Percentiles rank a stretch among this genome's conserved stretches.
Conservation (phyloP, 1,139 yeast genomes). For the Hyphopichia wangnamkhiaoensis region DNA sequence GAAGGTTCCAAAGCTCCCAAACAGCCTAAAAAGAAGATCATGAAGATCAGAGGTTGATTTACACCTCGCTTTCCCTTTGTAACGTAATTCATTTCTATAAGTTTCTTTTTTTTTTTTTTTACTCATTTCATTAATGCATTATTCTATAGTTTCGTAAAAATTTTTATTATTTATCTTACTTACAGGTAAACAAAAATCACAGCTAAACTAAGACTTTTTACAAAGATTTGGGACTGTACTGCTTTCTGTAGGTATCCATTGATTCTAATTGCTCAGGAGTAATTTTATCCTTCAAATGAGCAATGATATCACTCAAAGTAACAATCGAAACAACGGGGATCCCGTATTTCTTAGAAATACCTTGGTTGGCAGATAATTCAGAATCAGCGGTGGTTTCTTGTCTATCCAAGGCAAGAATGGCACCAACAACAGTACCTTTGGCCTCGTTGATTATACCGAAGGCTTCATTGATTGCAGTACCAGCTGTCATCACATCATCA, state of each 20-base stretch:
- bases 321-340: constrained; percentile 88
- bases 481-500: constrained; percentile 98
- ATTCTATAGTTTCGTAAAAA: no score
- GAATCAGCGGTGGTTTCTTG: constrained; percentile 81
- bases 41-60: constrained; percentile 47
- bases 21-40: constrained; percentile 53
- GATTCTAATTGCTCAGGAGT: constrained; percentile 53
- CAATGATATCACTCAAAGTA: constrained; percentile 70
- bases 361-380: constrained; percentile 75
- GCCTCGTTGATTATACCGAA: constrained; percentile 72
- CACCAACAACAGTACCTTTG: constrained; percentile 76
- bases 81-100: no score
- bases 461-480: constrained; percentile 96
- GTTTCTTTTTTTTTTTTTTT: not conserved
- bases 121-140: constrained; percentile 1
- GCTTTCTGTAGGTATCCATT: constrained; percentile 60
- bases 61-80: no score
- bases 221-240: constrained; percentile 43
- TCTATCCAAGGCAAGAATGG: constrained; percentile 90
- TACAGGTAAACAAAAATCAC: no score
- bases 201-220: no score
- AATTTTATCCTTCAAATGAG: constrained; percentile 56
- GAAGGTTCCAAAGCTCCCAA: constrained; percentile 43
- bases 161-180: no score
- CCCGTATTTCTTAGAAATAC: constrained; percentile 66